Percentiles rank a stretch among this genome's conserved stretches.
phyloP scores from a whole-genome alignment of 148 eudicot genomes.

The Rhododendron kiyosumense region DNA sequence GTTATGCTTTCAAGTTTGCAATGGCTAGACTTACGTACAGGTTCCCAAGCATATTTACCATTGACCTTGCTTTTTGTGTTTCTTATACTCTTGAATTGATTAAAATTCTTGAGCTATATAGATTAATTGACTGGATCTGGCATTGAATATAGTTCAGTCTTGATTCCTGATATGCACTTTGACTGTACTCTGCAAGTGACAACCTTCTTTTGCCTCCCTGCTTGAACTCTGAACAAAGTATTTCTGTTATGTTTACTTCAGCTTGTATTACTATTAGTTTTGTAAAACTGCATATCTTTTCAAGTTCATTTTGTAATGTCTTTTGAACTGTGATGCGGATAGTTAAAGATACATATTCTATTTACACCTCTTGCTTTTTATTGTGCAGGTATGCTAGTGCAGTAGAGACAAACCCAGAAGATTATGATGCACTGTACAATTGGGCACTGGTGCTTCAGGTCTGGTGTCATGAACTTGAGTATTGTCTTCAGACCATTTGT shows the following conservation, averaged over 20 bases:
- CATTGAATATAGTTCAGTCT: neutral
- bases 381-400: constrained; percentile 79
- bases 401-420: constrained; percentile 73
- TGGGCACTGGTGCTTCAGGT: constrained; percentile 99
- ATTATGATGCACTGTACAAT: constrained; percentile 90
- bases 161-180: neutral
- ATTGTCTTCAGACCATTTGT: constrained; percentile 2
- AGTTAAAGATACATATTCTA: neutral
- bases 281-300: neutral
- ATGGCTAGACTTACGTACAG: neutral
- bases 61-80: neutral
- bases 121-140: neutral
- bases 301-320: neutral
- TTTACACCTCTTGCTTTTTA: constrained; percentile 6
- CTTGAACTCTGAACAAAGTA: neutral
- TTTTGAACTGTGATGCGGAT: neutral
- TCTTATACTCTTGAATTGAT: neutral
- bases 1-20: neutral
- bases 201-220: neutral
- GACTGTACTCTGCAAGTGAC: neutral
- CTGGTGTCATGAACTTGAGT: constrained; percentile 7
- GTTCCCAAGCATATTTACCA: neutral
- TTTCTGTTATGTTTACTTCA: neutral
- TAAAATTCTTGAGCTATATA: neutral
- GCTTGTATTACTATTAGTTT: neutral